Evolutionary conservation across 306 rosid species (phyloP).

Genomic region (Sechiopsis laciniata): DNA sequence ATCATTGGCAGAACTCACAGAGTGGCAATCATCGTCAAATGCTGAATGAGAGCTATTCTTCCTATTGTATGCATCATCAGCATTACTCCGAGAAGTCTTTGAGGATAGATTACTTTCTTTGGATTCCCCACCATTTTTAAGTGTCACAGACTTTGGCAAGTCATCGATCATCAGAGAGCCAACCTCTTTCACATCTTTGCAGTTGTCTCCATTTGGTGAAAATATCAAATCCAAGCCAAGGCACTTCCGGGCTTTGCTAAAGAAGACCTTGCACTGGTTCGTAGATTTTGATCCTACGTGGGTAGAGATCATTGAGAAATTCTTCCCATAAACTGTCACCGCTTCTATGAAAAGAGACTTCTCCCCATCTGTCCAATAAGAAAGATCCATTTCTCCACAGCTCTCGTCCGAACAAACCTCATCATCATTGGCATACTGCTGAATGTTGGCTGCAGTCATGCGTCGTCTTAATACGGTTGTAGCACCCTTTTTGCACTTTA

Average conservation of each 20-base stretch:
- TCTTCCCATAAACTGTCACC: constrained; percentile 70
- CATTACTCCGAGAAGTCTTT: constrained; percentile 1
- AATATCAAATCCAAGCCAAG: constrained; percentile 66
- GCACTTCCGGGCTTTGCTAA: constrained; percentile 83
- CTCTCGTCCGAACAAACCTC: constrained; percentile 88
- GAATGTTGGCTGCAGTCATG: constrained; percentile 33
- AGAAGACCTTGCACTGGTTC: constrained; percentile 86
- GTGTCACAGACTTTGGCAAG: too few relatives aligned
- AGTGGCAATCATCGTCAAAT: constrained; percentile 32
- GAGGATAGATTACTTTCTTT: constrained; percentile 19
- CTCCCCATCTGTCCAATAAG: constrained; percentile 86
- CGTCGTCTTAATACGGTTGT: constrained; percentile 37
- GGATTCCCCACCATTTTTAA: constrained; percentile 24
- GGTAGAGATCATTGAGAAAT: constrained; percentile 56
- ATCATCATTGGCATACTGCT: constrained; percentile 43
- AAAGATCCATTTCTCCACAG: constrained; percentile 78
- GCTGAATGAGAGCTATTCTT: constrained; percentile 30
- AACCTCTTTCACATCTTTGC: constrained; percentile 49
- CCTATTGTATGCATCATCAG: constrained; percentile 30
- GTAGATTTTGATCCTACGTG: constrained; percentile 61
- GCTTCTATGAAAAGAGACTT: constrained; percentile 76
- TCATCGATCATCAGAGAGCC: constrained; percentile 18
- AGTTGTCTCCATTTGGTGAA: constrained; percentile 1
- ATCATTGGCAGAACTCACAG: constrained; percentile 29
- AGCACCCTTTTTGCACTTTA: constrained; percentile 16